Conservation (phyloP, 768 basidiomycete species). For the Agrocybe pediades region DNA sequence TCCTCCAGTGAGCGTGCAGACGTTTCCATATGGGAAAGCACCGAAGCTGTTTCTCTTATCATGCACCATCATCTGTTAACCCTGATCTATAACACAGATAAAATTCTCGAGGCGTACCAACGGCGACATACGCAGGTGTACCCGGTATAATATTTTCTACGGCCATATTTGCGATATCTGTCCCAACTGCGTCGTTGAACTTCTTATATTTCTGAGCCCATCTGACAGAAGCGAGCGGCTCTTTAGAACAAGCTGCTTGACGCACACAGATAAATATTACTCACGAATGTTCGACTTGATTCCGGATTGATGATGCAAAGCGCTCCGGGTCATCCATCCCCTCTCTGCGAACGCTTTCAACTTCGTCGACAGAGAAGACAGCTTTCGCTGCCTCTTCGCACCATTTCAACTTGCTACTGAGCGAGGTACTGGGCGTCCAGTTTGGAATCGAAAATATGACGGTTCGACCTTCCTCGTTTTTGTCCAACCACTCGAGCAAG, state of each 20-base stretch:
- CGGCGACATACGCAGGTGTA: not conserved
- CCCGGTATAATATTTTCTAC: not conserved
- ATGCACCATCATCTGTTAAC: too few relatives aligned
- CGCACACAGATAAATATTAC: not conserved
- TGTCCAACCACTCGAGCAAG: not conserved
- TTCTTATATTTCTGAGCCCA: not conserved
- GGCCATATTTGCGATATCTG: not conserved
- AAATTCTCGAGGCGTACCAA: too few relatives aligned
- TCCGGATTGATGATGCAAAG: not conserved
- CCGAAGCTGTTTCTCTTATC: too few relatives aligned
- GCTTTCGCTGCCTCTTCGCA: slow-evolving; percentile 3
- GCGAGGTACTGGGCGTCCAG: not conserved
- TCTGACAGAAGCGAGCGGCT: too few relatives aligned
- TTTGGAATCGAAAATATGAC: not conserved
- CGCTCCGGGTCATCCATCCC: not conserved
- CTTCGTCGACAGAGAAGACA: slow-evolving; percentile 7
- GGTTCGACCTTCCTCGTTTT: not conserved
- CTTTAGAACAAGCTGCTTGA: too few relatives aligned
- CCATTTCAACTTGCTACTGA: not conserved
- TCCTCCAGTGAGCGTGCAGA: too few relatives aligned
- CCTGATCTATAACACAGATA: too few relatives aligned
- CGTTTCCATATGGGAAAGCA: too few relatives aligned
- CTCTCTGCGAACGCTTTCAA: not conserved
- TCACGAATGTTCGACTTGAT: not conserved
- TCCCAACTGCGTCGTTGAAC: slow-evolving; percentile 1